Evolutionary conservation across 176 grass and related monocot species (phyloP), one percentile per base, ranked within the genome.

Genomic region (Oryza nivara): DNA sequence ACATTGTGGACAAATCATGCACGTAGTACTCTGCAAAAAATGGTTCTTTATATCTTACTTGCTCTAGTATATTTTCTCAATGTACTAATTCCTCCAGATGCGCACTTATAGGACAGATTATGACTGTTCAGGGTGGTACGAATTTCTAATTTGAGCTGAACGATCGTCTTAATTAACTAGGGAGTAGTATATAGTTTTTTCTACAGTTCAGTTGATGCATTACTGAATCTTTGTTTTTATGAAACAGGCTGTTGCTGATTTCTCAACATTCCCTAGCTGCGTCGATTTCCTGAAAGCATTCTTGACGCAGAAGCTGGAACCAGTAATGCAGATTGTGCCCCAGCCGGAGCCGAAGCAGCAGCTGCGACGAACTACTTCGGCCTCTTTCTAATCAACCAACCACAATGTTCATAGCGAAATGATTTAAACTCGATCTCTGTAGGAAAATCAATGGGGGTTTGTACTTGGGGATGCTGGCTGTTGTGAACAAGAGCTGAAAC

Each of bases 311-410:
- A 81, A 85, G 79, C 44, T 87, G 58, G 51, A 88, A 11, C 51
- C 86, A 36, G 84, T 92, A 65, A 88, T 86, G 43, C 92, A 87
- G 25, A 69, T 74, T 64, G 67, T 92, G 65, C 88, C 72, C 0
- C 86, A 89, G 75, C 82, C 86, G 12, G 90, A 94, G 76, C 90
- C 85, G n/a, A 88, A 84, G 91, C 83, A 91, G 49, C 88, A 85
- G 56, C 86, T 94, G 48, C 84, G 92, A 49, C 85, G 86, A 84
- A 88, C 73, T 40, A 94, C 81, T 81, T 97, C 94, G 1, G 90
- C 87, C 45, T 58, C 22, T 40, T 84, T 97, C 85, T 97, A 80
- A 97, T 83, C 17, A 20, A 41, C 6, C 7, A 56, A 36, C 40
- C 15, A 47, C 26, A 17, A 56, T 75, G 78, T 87, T 58, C 15